These are phyloP conservation scores for Butyriboletus loyo DNA, from an alignment of 768 basidiomycete species.

Conservation along the genomic window DNA sequence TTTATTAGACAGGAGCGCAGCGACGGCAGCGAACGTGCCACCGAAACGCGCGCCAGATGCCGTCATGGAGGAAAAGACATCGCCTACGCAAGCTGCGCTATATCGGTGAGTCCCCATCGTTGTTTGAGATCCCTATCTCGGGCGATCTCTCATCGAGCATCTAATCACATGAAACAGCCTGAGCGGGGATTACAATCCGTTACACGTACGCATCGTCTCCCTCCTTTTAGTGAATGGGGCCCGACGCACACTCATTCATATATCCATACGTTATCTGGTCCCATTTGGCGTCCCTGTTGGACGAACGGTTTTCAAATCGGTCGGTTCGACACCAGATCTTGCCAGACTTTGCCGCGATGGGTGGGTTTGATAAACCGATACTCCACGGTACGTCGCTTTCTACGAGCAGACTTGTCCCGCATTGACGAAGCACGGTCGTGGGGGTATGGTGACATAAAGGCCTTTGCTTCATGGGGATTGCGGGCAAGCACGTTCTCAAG, in stretches of 20 bases:
- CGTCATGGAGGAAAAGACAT: constrained; percentile 85
- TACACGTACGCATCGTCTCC: constrained; percentile 57
- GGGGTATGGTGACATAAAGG: constrained; percentile 36
- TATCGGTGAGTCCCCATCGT: constrained; percentile 63
- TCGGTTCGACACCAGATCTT: constrained; percentile 55
- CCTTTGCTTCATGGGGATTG: constrained; percentile 88
- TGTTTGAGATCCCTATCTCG: background rate
- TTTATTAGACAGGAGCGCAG: constrained; percentile 78
- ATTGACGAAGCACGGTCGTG: background rate
- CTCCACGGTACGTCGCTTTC: constrained; percentile 50
- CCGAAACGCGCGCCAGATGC: constrained; percentile 86
- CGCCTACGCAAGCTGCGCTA: constrained; percentile 77
- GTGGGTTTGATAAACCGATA: constrained; percentile 92
- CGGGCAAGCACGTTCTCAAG: constrained; percentile 90
- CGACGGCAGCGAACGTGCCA: constrained; percentile 74
- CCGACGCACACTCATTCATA: background rate
- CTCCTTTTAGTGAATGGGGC: background rate
- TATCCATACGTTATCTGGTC: background rate
- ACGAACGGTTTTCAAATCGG: background rate
- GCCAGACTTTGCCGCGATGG: constrained; percentile 90
- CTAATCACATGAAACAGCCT: constrained; percentile 44
- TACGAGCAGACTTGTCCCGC: background rate
- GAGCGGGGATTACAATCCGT: constrained; percentile 89
- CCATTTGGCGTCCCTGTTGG: background rate
- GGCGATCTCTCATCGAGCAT: constrained; percentile 1